These are phyloP conservation scores for Candida quercuum DNA, from an alignment of 805 yeast species.

Conservation along the genomic window DNA sequence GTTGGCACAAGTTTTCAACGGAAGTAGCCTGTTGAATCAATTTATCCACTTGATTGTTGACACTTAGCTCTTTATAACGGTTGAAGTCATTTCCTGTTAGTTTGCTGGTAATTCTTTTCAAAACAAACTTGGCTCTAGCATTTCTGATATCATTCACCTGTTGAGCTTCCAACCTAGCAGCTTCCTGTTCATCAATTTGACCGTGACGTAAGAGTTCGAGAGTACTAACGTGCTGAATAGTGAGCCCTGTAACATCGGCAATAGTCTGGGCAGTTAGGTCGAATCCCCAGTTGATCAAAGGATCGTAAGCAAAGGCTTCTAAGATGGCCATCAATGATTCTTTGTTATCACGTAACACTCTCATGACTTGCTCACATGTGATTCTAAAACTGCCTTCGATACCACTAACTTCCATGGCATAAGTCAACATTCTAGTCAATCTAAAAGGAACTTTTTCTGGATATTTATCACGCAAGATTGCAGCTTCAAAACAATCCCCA, in stretches of 20 bases:
- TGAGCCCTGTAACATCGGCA: slow-evolving; percentile 67
- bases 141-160: slow-evolving; percentile 70
- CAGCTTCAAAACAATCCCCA: slow-evolving; percentile 99
- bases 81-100: slow-evolving; percentile 91
- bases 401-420: slow-evolving; percentile 99
- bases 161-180: slow-evolving; percentile 60
- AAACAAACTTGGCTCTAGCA: slow-evolving; percentile 85
- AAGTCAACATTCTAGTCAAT: slow-evolving; percentile 91
- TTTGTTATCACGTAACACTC: slow-evolving; percentile 85
- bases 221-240: slow-evolving; percentile 63
- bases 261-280: slow-evolving; percentile 82
- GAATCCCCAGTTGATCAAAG: slow-evolving; percentile 97
- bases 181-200: slow-evolving; percentile 73
- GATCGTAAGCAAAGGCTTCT: slow-evolving; percentile 98
- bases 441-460: slow-evolving; percentile 99
- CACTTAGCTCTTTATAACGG: slow-evolving; percentile 62
- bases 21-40: slow-evolving; percentile 94
- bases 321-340: slow-evolving; percentile 97
- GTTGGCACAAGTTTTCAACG: slow-evolving; percentile 93
- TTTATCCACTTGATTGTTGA: slow-evolving; percentile 88
- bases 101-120: slow-evolving; percentile 87
- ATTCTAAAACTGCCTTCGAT: slow-evolving; percentile 96
- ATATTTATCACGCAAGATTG: slow-evolving; percentile 90
- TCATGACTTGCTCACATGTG: slow-evolving; percentile 96
- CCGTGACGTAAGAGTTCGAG: slow-evolving; percentile 66